Base-by-base conservation (phyloP, 2,329 filamentous ascomycete species). In the Fusarium coffeatum region DNA sequence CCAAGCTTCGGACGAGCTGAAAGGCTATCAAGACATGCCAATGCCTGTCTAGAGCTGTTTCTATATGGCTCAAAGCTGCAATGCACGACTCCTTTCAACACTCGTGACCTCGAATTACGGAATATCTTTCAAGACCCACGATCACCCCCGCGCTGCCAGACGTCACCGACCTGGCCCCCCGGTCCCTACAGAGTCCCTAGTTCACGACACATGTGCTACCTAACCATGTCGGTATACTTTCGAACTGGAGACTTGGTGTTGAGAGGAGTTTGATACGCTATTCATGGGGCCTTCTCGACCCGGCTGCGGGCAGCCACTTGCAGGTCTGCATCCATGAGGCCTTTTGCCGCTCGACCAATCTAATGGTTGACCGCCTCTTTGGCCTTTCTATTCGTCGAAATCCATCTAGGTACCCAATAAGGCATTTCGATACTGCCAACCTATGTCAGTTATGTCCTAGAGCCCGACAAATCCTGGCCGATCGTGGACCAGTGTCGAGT, bases 301-400 rank as follows among this genome's bases (percentile, higher is more conserved):
- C 59, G 56, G 55, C 64, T 64, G 53, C 69, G 51, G 65, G 55
- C 61, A 75, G 58, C 73, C 64, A 65, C 66, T 69, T 69, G 59
- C 64, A 70, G 58, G 50, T 54, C 46, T 65, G 55, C 63, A 68
- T 55, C 61, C 69, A 72, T 57, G 59, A 56, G 57, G 68, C 45
- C 53, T 60, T 61, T 65, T 43, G 55, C 50, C 57, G 53, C 64
- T 59, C 59, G 58, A 53, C 71, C 73, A 75, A 74, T 75, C 63
- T 68, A 41, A 63, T 58, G 49, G 56, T 69, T 70, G 73, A 75
- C 73, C 73, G 73, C 73, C 69, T 75, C 64, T 69, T 67, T 45
- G 47, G 48, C 55, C 46, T 55, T 63, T 62, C 54, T 59, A 75
- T 74, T 73, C 71, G 71, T 55, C 40, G 45, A 59, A 61, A 68